phyloP scores from a whole-genome alignment of 371 early-diverging fungal species.

The Fennellomyces sp. region DNA sequence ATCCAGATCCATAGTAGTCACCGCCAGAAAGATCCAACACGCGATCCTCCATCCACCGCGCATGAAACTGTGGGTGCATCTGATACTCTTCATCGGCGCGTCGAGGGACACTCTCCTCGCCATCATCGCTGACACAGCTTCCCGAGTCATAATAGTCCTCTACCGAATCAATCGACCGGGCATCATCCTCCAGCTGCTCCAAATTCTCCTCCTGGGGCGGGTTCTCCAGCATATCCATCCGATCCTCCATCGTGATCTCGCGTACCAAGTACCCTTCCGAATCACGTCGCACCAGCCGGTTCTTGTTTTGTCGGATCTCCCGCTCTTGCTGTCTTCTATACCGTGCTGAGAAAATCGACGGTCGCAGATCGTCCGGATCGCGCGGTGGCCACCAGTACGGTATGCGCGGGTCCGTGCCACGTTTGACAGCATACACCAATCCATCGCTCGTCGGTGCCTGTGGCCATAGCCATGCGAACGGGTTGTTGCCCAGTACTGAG shows the following conservation, averaged over 20 bases:
- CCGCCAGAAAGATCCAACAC: slow-evolving; percentile 30
- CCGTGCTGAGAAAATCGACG: slow-evolving; percentile 35
- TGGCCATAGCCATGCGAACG: slow-evolving; percentile 74
- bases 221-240: slow-evolving; percentile 24
- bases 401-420: slow-evolving; percentile 23
- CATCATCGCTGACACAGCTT: slow-evolving; percentile 34
- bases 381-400: slow-evolving; percentile 33
- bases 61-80: background rate
- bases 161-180: slow-evolving; percentile 7
- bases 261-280: slow-evolving; percentile 56
- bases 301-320: background rate
- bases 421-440: slow-evolving; percentile 60
- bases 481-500: slow-evolving; percentile 76
- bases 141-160: slow-evolving; percentile 44
- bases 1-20: slow-evolving; percentile 6
- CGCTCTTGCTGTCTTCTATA: slow-evolving; percentile 37
- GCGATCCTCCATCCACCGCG: slow-evolving; percentile 19
- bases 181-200: slow-evolving; percentile 5
- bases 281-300: slow-evolving; percentile 45
- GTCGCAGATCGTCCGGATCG: slow-evolving; percentile 33
- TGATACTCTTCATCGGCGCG: slow-evolving; percentile 29
- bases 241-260: slow-evolving; percentile 37
- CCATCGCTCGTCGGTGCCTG: slow-evolving; percentile 71
- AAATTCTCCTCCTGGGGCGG: background rate
- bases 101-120: slow-evolving; percentile 21